phyloP scores from a whole-genome alignment of 2,329 filamentous ascomycete genomes.

The Aspergillus amoenus region DNA sequence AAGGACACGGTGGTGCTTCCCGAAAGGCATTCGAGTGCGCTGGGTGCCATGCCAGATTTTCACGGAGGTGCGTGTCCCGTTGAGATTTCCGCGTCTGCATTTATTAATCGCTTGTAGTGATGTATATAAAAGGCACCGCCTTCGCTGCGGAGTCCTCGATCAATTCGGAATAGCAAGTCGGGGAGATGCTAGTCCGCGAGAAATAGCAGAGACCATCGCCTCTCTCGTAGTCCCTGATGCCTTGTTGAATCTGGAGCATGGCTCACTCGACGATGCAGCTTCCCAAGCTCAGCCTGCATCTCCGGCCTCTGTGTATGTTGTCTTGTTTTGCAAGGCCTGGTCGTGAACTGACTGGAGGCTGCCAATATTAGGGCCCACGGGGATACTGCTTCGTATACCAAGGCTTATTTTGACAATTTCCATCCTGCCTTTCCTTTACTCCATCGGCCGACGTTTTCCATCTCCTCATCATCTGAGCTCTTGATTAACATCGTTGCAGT shows the following conservation, averaged over 20 bases:
- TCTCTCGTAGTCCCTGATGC: background rate
- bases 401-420: background rate
- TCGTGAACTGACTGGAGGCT: background rate
- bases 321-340: too few species aligned
- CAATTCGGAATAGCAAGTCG: background rate
- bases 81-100: background rate
- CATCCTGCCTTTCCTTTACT: background rate
- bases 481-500: background rate
- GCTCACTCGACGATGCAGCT: background rate
- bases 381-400: background rate
- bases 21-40: background rate
- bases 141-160: background rate
- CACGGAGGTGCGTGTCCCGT: background rate
- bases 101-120: background rate
- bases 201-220: background rate
- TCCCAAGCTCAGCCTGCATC: background rate
- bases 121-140: background rate
- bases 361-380: background rate
- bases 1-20: background rate
- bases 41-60: constrained; percentile 1
- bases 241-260: background rate
- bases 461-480: background rate
- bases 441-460: background rate
- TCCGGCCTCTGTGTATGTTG: background rate
- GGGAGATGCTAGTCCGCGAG: background rate